Conservation (phyloP, 2,329 filamentous ascomycete genomes). For the Xylaria sp. region DNA sequence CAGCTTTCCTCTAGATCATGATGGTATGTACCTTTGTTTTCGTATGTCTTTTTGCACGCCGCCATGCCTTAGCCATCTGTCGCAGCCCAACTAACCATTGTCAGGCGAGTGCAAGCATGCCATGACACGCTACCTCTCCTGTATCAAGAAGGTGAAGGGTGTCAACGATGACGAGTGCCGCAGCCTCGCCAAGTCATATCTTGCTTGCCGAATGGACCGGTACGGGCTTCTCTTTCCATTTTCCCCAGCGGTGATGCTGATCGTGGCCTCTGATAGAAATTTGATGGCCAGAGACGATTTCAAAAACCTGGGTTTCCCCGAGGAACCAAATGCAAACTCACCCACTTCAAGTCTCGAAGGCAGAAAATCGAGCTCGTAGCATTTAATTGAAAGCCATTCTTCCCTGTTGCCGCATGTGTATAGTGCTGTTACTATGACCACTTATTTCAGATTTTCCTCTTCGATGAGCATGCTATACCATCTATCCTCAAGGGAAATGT, state of each 20-base stretch:
- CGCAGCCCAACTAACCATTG: neutral
- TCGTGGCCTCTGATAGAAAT: constrained; percentile 66
- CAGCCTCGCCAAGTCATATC: constrained; percentile 85
- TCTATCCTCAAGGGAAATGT: too few species aligned
- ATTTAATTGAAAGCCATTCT: constrained; percentile 34
- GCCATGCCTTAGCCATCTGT: neutral
- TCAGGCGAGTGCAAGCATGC: constrained; percentile 91
- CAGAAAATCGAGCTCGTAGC: constrained; percentile 49
- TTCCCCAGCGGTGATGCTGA: constrained; percentile 7
- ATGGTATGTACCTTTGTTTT: constrained; percentile 63
- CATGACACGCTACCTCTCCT: constrained; percentile 86
- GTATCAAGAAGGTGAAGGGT: constrained; percentile 85
- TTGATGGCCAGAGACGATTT: constrained; percentile 97
- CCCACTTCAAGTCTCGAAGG: constrained; percentile 42
- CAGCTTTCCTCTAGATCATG: constrained; percentile 96
- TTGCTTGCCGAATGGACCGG: constrained; percentile 95
- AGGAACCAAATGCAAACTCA: constrained; percentile 47
- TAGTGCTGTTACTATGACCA: constrained; percentile 10
- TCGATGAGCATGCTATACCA: constrained; percentile 1
- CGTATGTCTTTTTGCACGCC: neutral
- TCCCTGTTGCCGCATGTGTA: constrained; percentile 21
- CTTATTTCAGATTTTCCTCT: neutral
- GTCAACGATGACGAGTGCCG: constrained; percentile 90
- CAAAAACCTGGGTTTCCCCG: constrained; percentile 85
- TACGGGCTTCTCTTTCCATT: constrained; percentile 57